A percentile compares a stretch with the other conserved stretches of the same genome.
Evolutionary conservation across 2,329 filamentous ascomycete genomes (phyloP).

Genomic region (Daldinia sp.): DNA sequence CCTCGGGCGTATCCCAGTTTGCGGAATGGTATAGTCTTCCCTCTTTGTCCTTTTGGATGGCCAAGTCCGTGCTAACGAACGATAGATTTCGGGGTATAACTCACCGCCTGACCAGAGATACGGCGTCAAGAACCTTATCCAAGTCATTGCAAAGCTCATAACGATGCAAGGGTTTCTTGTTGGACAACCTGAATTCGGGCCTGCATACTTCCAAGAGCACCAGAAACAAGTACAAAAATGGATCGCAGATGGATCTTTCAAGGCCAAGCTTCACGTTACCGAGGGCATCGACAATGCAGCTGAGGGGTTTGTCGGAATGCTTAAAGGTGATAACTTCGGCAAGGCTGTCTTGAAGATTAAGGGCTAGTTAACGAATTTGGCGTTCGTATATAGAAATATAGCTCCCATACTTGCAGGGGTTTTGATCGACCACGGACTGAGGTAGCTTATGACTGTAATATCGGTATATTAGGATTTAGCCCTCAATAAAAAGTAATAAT

Average conservation of each 20-base stretch:
- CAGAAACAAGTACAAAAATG: slow-evolving; percentile 81
- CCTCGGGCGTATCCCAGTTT: slow-evolving; percentile 72
- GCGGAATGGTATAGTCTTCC: slow-evolving; percentile 68
- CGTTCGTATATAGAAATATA: too few species aligned
- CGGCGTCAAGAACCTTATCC: slow-evolving; percentile 74
- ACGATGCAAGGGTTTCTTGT: slow-evolving; percentile 84
- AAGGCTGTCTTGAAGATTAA: slow-evolving; percentile 80
- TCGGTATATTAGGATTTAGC: too few species aligned
- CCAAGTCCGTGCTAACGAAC: slow-evolving; percentile 42
- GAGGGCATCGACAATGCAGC: slow-evolving; percentile 82
- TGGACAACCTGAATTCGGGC: slow-evolving; percentile 71
- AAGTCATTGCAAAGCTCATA: slow-evolving; percentile 77
- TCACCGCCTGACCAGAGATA: slow-evolving; percentile 64
- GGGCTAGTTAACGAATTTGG: not conserved
- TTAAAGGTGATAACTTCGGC: slow-evolving; percentile 84
- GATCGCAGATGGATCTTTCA: slow-evolving; percentile 80
- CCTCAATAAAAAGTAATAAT: too few species aligned
- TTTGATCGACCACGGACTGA: too few species aligned
- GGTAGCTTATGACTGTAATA: not conserved
- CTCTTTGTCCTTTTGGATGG: not conserved
- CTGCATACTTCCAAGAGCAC: slow-evolving; percentile 76
- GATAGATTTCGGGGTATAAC: slow-evolving; percentile 81
- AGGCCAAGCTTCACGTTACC: slow-evolving; percentile 75
- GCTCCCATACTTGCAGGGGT: too few species aligned
- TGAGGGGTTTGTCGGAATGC: slow-evolving; percentile 79